These are phyloP conservation scores for Coniochaeta prunicola DNA, from an alignment of 2,329 filamentous ascomycete species.

Conservation along the genomic window DNA sequence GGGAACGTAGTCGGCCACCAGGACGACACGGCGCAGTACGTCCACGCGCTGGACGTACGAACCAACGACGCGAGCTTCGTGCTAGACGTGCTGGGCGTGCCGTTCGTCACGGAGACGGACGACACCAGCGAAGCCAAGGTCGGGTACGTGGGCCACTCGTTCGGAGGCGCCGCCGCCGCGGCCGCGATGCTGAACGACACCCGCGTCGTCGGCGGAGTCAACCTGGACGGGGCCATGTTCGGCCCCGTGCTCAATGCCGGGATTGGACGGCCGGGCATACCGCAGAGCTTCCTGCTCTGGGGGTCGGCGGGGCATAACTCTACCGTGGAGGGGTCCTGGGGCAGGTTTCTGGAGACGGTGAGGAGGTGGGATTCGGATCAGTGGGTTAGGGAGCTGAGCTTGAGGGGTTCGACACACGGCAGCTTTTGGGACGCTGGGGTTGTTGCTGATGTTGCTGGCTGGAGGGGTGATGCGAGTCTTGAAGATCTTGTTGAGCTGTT, in stretches of 20 bases:
- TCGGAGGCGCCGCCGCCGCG: constrained; percentile 25
- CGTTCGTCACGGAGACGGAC: not conserved
- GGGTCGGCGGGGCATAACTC: constrained; percentile 20
- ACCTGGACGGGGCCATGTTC: constrained; percentile 28
- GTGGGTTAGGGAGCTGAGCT: constrained; percentile 22
- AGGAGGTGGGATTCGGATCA: constrained; percentile 10
- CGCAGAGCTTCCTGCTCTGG: constrained; percentile 19
- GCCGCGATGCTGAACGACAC: constrained; percentile 20
- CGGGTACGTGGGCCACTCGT: constrained; percentile 24
- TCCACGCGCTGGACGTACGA: constrained; percentile 13
- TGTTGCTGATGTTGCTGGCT: constrained; percentile 16
- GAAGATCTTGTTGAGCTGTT: constrained; percentile 11
- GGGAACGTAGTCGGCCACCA: constrained; percentile 11
- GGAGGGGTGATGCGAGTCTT: constrained; percentile 10
- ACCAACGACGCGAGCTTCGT: constrained; percentile 21
- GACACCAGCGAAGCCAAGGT: constrained; percentile 9
- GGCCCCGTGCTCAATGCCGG: constrained; percentile 16
- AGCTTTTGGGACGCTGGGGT: constrained; percentile 21
- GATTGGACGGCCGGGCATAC: constrained; percentile 13
- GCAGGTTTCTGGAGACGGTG: constrained; percentile 16
- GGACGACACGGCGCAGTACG: constrained; percentile 5
- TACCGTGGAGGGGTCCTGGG: constrained; percentile 16
- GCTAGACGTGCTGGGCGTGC: constrained; percentile 15
- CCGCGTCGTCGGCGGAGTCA: constrained; percentile 25
- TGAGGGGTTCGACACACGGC: constrained; percentile 20